Evolutionary conservation across 305 asterid species (phyloP).

Genomic region (Fraxinus latifolia): DNA sequence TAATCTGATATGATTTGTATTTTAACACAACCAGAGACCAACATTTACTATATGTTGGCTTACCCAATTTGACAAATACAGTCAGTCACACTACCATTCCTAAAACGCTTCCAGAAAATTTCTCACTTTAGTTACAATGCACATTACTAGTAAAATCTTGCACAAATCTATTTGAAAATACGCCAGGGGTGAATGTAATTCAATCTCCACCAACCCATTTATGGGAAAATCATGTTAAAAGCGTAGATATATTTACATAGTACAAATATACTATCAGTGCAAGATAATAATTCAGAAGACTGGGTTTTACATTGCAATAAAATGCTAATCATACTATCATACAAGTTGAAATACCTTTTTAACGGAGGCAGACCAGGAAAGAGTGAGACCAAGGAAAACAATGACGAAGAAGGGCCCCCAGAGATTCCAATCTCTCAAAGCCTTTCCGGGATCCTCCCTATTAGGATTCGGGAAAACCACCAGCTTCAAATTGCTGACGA

Average conservation of each 20-base stretch:
- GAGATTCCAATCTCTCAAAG: conserved; percentile 96
- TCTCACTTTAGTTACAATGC: not conserved
- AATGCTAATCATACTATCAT: not conserved
- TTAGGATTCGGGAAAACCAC: conserved; percentile 91
- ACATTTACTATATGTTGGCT: not conserved
- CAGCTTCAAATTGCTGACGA: conserved; percentile 82
- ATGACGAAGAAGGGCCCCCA: conserved; percentile 97
- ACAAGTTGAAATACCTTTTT: conserved; percentile 53
- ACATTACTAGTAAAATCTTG: not conserved
- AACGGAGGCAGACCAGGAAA: conserved; percentile 94
- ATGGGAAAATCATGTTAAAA: not conserved
- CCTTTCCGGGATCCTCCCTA: conserved; percentile 95
- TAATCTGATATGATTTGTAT: no score
- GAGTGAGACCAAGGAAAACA: conserved; percentile 86
- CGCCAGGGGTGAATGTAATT: not conserved
- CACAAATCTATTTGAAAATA: not conserved
- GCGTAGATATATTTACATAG: not conserved
- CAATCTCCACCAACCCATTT: not conserved
- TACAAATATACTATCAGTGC: not conserved
- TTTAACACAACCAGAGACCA: not conserved
- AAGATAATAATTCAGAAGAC: not conserved
- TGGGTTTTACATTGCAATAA: not conserved
- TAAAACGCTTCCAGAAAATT: not conserved
- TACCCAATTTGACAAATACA: not conserved
- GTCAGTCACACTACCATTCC: not conserved